Evolutionary conservation across 331 rosid genomes (phyloP).

Genomic region (Quercus tomentella): DNA sequence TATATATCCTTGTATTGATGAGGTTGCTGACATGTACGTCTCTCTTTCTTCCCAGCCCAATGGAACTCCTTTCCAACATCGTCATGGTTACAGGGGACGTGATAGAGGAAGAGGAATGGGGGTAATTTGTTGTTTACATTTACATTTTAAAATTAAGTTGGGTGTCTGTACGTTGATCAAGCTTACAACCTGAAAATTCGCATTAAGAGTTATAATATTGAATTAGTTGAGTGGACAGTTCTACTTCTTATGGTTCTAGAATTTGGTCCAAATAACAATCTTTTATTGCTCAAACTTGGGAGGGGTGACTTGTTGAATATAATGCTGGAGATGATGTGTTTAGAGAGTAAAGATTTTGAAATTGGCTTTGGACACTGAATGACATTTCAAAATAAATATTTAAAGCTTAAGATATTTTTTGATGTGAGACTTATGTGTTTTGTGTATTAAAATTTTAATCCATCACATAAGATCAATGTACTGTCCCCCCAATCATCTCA

Average conservation of each 20-base stretch:
- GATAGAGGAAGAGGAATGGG: slow-evolving; percentile 76
- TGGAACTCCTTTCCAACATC: slow-evolving; percentile 53
- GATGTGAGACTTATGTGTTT: neutral
- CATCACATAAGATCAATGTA: neutral
- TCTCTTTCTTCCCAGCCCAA: slow-evolving; percentile 44
- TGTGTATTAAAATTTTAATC: slow-evolving; percentile 1
- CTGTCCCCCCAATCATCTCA: neutral
- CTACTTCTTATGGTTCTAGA: neutral
- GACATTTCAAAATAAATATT: neutral
- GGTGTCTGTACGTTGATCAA: neutral
- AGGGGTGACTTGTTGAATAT: neutral
- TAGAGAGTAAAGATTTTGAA: neutral
- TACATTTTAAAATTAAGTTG: neutral
- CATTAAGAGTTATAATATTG: neutral
- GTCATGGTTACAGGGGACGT: slow-evolving; percentile 59
- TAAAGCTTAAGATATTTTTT: neutral
- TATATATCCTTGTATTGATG: neutral
- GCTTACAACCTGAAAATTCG: neutral
- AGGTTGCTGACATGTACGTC: slow-evolving; percentile 1
- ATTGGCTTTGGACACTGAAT: neutral
- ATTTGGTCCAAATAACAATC: neutral
- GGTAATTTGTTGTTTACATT: slow-evolving; percentile 45
- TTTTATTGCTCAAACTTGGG: neutral
- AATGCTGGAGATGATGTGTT: neutral
- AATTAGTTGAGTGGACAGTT: neutral